Evolutionary conservation across 106 monocot species (phyloP).

Genomic region (Dioscorea zingiberensis): DNA sequence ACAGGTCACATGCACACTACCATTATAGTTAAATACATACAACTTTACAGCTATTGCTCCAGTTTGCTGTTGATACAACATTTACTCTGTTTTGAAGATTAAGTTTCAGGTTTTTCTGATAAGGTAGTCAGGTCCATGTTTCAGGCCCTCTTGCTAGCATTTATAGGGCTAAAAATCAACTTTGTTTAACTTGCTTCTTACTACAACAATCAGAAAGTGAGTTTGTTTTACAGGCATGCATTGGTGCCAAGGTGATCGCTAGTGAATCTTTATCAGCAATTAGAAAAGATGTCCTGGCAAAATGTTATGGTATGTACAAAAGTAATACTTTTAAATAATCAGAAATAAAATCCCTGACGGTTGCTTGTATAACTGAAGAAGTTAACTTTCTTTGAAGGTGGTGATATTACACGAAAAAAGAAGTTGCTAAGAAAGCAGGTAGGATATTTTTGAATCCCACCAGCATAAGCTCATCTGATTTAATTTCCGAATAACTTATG

Average conservation of each 20-base stretch:
- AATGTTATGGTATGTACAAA: conserved; percentile 80
- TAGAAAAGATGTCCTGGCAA: conserved; percentile 93
- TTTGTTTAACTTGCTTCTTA: no score
- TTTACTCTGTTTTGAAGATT: no score
- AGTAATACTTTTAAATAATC: neutral
- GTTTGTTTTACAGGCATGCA: conserved; percentile 64
- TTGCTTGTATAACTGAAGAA: neutral
- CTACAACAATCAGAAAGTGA: no score
- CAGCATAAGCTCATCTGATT: neutral
- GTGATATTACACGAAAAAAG: conserved; percentile 96
- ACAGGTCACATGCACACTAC: no score
- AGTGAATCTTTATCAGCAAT: conserved; percentile 92
- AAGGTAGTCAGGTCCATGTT: no score
- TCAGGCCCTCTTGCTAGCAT: no score
- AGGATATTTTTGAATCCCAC: neutral
- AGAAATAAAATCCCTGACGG: neutral
- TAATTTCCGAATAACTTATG: neutral
- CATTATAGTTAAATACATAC: no score
- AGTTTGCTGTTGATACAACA: no score
- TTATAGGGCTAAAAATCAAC: no score
- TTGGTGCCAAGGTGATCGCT: conserved; percentile 93
- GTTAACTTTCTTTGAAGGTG: conserved; percentile 43
- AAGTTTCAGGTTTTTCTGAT: no score
- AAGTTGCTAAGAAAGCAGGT: conserved; percentile 96
- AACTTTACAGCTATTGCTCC: no score